Base-by-base conservation (phyloP, 345 rosid genomes). In the Gossypioides kirkii region DNA sequence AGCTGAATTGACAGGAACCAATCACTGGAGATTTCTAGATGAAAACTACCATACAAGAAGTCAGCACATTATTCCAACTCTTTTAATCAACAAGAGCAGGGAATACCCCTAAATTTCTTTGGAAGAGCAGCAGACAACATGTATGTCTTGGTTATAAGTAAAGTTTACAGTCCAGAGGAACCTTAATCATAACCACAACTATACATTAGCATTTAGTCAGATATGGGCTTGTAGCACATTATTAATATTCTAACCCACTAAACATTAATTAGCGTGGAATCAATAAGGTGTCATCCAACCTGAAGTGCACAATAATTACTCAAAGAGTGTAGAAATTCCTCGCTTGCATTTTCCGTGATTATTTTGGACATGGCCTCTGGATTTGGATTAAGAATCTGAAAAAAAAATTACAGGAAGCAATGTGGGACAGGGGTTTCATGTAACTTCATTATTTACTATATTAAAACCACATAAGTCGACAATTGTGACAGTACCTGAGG, bases 331-430 rank as follows among this genome's bases (percentile, higher is more conserved):
- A 94, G 84, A 78, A 94, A 94, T 36, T 94, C 98, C 77, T 94
- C 97, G 52, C 98, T 94, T 46, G 98, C 97, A 87, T 88, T 91
- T 81, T 94, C 98, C 18, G 94, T 87, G 56, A 94, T 94, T 91
- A 94, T 76, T 80, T 91, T 92, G 58, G 98, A 94, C 98, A 94
- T 94, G 4, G 97, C 98, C 82, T 94, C 95, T 65, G 98, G 98
- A 75, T 94, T 91, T 73, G 98, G 98, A 74, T 91, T 94, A 71
- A 94, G 97, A 83, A 94, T 94, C 98, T 94, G 90, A 9, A 22
- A 22, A 55, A 14, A 69, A 73, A 63, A 68, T 32, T 32, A 55
- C 23, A 47, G 32, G 20, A 74, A 72, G 12, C 17, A 54, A 5
- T 43, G 17, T 23, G 13, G 25, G 50, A 45, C n/a, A 55, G 58